Base-by-base conservation (phyloP, 2,329 filamentous ascomycete genomes). In the Colletotrichum sp. region DNA sequence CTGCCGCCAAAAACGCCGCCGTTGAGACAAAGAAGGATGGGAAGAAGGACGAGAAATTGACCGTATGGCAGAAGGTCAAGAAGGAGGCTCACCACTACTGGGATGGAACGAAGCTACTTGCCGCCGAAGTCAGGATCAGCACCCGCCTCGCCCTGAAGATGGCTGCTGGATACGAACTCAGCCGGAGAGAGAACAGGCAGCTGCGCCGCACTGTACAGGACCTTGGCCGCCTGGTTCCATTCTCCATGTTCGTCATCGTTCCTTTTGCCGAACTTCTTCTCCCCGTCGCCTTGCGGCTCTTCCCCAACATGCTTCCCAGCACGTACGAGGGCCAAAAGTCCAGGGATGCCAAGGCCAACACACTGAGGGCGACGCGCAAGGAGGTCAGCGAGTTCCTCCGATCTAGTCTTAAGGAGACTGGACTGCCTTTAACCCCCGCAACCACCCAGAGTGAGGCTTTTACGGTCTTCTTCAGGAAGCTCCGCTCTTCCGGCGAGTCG, bases 111-210 rank as follows among this genome's bases (percentile, higher is more conserved):
- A 99, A 99, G 87, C 89, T 99, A 81, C 89, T 99, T 79, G 96
- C 94, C 26, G 95, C 95, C 3, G 97, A 99, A 87, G 93, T 99
- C 83, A 95, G 89, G 86, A 99, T 99, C 84, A 99, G 96, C 85
- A 95, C 94, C 77, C 94, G 94, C 78, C 88, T 99, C 79, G 97
- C 96, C 8, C 86, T 98, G 84, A 99, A 98, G 89, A 99, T 99
- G 97, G 96, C 96, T 16, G 96, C 95, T 75, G 97, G 97, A 9
- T 99, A 99, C 87, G 97, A 99, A 86, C 92, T 99, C 78, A 98
- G 95, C 75, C 93, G 97, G 78, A 93, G 97, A 87, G 97, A 99
- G 88, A 92, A 97, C 87, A 92, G 96, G 82, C 97, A 99, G 90
- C 89, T 99, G 72, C 93, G 95, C 88, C 92, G 97, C 82, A 99